Evolutionary conservation across 2,329 filamentous ascomycete genomes (phyloP).

Genomic region (Penicillium sp.): DNA sequence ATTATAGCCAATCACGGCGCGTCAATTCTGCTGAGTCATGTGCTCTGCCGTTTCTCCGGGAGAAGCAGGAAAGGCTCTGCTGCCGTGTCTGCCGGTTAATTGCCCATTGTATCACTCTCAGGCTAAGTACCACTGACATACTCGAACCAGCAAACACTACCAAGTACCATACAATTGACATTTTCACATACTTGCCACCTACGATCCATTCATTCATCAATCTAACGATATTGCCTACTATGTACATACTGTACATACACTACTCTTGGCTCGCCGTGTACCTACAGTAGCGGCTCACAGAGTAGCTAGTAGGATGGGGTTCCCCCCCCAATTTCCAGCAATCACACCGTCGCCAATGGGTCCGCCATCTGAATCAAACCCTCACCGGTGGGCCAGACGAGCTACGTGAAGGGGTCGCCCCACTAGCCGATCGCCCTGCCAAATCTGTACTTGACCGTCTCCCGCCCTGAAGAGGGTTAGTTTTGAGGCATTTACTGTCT

Average conservation of each 20-base stretch:
- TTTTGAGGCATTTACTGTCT: slow-evolving; percentile 8
- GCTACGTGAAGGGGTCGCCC: slow-evolving; percentile 24
- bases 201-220: no score
- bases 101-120: no score
- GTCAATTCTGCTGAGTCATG: slow-evolving; percentile 17
- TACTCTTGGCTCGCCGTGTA: slow-evolving; percentile 36
- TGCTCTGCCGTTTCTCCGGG: slow-evolving; percentile 16
- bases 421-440: slow-evolving; percentile 39
- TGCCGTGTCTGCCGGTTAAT: no score
- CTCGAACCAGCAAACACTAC: no score
- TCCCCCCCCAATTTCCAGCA: slow-evolving; percentile 18
- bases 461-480: neutral
- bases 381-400: slow-evolving; percentile 32
- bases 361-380: slow-evolving; percentile 25
- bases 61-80: slow-evolving; percentile 16
- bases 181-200: no score
- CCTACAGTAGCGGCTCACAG: slow-evolving; percentile 43
- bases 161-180: no score
- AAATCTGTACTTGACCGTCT: slow-evolving; percentile 21
- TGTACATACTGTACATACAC: no score
- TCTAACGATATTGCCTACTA: no score
- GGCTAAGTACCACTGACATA: no score
- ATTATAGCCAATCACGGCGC: slow-evolving; percentile 18
- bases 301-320: slow-evolving; percentile 29
- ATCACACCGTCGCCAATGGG: slow-evolving; percentile 24